These are phyloP conservation scores for Apiospora phragmitis DNA, from an alignment of 2,329 filamentous ascomycete genomes.

Conservation along the genomic window DNA sequence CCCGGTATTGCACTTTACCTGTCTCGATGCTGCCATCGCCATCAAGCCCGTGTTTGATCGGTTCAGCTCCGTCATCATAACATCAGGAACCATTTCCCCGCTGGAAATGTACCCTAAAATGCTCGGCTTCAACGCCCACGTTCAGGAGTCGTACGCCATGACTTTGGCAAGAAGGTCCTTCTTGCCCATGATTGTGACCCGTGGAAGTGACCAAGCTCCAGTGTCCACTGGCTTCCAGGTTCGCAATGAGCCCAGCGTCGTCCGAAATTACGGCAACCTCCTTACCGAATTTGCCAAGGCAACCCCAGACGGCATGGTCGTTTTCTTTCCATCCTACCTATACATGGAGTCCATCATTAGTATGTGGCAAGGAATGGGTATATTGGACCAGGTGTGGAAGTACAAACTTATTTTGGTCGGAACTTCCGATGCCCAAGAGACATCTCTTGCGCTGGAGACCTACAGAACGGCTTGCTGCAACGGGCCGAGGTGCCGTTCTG, in stretches of 20 bases:
- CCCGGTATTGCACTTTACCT: constrained; percentile 95
- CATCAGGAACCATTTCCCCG: constrained; percentile 93
- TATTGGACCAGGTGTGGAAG: constrained; percentile 97
- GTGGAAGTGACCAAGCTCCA: constrained; percentile 89
- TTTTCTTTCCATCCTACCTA: constrained; percentile 97
- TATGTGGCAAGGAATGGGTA: constrained; percentile 99
- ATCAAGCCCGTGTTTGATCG: constrained; percentile 97
- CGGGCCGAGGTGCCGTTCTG: constrained; percentile 87
- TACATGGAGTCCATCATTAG: constrained; percentile 99
- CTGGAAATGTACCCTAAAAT: constrained; percentile 99
- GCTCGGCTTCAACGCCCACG: constrained; percentile 88
- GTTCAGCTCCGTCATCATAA: constrained; percentile 98
- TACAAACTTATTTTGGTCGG: constrained; percentile 98
- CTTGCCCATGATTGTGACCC: constrained; percentile 94
- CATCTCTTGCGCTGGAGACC: constrained; percentile 90
- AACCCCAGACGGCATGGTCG: constrained; percentile 96
- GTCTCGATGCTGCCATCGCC: constrained; percentile 93
- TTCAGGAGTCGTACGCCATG: constrained; percentile 98
- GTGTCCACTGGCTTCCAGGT: constrained; percentile 95
- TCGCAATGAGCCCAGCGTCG: constrained; percentile 93
- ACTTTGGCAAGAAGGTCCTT: constrained; percentile 94
- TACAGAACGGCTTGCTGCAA: constrained; percentile 98
- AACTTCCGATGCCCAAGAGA: constrained; percentile 96
- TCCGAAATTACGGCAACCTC: constrained; percentile 92
- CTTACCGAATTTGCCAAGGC: constrained; percentile 94